phyloP scores from a whole-genome alignment of 257 asterid genomes.

The Galeopsis tetrahit region DNA sequence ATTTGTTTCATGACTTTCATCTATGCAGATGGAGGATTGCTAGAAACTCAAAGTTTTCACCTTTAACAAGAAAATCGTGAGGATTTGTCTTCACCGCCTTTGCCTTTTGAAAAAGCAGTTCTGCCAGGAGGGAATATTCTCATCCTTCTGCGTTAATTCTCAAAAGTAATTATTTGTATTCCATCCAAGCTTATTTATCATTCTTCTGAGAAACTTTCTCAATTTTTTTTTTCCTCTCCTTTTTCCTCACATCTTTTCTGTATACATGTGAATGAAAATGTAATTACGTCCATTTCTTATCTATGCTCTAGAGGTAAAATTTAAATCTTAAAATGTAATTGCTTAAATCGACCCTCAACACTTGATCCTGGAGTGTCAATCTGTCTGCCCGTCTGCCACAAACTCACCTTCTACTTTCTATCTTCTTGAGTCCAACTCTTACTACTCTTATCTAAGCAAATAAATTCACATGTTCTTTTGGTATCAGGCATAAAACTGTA shows the following conservation, averaged over 20 bases:
- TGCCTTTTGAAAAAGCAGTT: slow-evolving; percentile 43
- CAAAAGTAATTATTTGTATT: slow-evolving; percentile 37
- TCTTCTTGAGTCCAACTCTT: slow-evolving; percentile 16
- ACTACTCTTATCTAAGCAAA: neutral
- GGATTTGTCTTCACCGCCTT: slow-evolving; percentile 39
- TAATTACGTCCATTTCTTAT: neutral
- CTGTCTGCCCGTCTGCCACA: neutral
- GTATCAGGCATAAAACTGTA: neutral
- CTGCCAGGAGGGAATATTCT: slow-evolving; percentile 38
- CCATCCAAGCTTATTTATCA: slow-evolving; percentile 21
- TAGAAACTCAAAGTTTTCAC: neutral
- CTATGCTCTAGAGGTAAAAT: neutral
- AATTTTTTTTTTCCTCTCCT: neutral
- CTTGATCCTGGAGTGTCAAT: slow-evolving; percentile 7
- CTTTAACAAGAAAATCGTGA: slow-evolving; percentile 35
- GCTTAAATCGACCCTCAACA: slow-evolving; percentile 13
- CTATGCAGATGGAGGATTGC: slow-evolving; percentile 13
- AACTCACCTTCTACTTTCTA: slow-evolving; percentile 4
- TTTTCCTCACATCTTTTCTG: neutral
- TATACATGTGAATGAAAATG: neutral
- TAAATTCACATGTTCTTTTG: neutral
- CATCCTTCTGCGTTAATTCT: slow-evolving; percentile 34
- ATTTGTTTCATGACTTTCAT: slow-evolving; percentile 7
- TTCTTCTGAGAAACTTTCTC: slow-evolving; percentile 24
- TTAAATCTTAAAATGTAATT: slow-evolving; percentile 8